Evolutionary conservation across 805 yeast species (phyloP), one percentile per base, ranked within the genome.

Genomic region (Spencermartinsiella europaea): DNA sequence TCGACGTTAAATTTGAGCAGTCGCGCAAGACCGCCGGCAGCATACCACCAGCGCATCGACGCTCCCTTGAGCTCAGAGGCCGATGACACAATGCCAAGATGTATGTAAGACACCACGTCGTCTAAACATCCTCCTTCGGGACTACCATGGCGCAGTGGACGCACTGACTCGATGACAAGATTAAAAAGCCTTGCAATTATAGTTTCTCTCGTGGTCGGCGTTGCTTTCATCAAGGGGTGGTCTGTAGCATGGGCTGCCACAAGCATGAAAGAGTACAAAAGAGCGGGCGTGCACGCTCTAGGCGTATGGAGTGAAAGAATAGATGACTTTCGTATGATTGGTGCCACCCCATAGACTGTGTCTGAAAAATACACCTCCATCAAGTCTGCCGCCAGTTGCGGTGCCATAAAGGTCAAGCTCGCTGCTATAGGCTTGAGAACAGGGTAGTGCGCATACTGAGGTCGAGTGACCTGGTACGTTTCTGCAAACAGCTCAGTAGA

Each of bases 11-110:
- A 46, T 35, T 59, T 59, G 40, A 59, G 45, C 22, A 58, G 58
- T 5, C 63, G 47, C 8, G 63, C 62, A n/a, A 59, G 49, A 3
- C 55, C 54, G 54, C 56, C 53, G 3, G 63, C 63, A 4, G 59
- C 52, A 45, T 57, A 54, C 63, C 63, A 59, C 61, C 63, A 59
- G 16, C 56, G 45, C 42, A 59, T 44, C 8, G 62, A 56, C 10
- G 51, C 54, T 8, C 63, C 63, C 45, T 59, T 59, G 37, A 59
- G 56, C 42, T 59, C 63, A 12, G 63, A 59, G 5, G 63, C 61
- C 7, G 63, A 59, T 2, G 57, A 45, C 16, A 59, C 51, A 14
- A 57, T 59, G 12, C 63, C 63, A 25, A 59, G 53, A 37, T 59
- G 60, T 28, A 59, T 59, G 39, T 58, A 59, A 7, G 63, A 51